Evolutionary conservation across 2,329 filamentous ascomycete genomes (phyloP).

Genomic region (Sarocladium strictum): DNA sequence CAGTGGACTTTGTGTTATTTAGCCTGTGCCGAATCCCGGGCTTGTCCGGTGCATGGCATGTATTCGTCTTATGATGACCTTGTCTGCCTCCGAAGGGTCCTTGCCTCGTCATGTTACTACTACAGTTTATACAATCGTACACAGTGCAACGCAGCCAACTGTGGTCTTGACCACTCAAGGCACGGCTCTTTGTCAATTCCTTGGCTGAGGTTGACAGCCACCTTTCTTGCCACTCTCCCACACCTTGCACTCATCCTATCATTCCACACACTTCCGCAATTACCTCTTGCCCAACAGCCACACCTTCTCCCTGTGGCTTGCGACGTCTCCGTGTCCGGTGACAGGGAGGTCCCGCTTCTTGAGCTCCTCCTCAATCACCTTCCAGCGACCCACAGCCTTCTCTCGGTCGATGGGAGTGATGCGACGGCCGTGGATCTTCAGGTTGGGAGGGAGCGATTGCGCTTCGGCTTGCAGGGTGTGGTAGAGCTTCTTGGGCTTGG

Average conservation of each 20-base stretch:
- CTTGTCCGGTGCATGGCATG: background rate
- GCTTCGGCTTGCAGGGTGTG: slow-evolving; percentile 44
- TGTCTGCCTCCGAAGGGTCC: background rate
- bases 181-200: background rate
- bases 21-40: slow-evolving; percentile 4
- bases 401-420: slow-evolving; percentile 69
- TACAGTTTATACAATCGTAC: slow-evolving; percentile 10
- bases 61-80: background rate
- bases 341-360: slow-evolving; percentile 54
- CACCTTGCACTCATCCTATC: background rate
- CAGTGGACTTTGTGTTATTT: background rate
- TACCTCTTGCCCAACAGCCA: slow-evolving; percentile 30
- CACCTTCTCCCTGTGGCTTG: slow-evolving; percentile 36
- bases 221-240: background rate
- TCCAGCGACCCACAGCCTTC: slow-evolving; percentile 67
- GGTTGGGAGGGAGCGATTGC: slow-evolving; percentile 54
- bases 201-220: background rate
- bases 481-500: slow-evolving; percentile 57
- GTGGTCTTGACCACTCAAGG: background rate
- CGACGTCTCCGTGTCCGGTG: slow-evolving; percentile 35
- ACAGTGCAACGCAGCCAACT: background rate
- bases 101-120: background rate
- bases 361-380: slow-evolving; percentile 70
- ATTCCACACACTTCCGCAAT: background rate
- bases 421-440: slow-evolving; percentile 58